phyloP scores from a whole-genome alignment of 306 rosid species.

The Styphnolobium japonicum region DNA sequence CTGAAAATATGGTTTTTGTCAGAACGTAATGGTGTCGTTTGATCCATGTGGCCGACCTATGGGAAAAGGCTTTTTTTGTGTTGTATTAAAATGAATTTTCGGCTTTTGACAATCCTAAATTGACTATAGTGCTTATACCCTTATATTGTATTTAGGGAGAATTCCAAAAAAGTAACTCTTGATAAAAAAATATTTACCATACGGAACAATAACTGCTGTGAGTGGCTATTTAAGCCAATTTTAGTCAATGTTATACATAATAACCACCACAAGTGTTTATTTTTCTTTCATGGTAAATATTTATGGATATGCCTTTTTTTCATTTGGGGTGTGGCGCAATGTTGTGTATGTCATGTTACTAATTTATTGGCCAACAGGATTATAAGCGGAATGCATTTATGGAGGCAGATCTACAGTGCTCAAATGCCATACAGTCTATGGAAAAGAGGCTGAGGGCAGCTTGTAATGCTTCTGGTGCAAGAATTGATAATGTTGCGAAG shows the following conservation, averaged over 20 bases:
- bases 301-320: not conserved
- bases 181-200: no score
- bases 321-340: not conserved
- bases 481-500: slow-evolving; percentile 70
- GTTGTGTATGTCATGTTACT: slow-evolving; percentile 6
- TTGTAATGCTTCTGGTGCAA: slow-evolving; percentile 83
- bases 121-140: not conserved
- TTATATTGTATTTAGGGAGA: not conserved
- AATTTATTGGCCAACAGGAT: slow-evolving; percentile 61
- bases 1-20: no score
- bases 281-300: not conserved
- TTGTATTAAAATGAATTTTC: not conserved
- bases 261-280: not conserved
- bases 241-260: not conserved
- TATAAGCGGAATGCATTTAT: slow-evolving; percentile 72
- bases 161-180: not conserved
- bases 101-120: not conserved
- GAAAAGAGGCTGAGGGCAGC: slow-evolving; percentile 89
- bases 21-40: no score
- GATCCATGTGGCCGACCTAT: no score
- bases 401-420: slow-evolving; percentile 87
- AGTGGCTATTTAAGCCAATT: no score
- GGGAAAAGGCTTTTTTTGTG: no score
- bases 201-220: no score
- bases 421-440: slow-evolving; percentile 82